phyloP scores from a whole-genome alignment of 805 yeast species.

The Barnettozyma botsteinii region DNA sequence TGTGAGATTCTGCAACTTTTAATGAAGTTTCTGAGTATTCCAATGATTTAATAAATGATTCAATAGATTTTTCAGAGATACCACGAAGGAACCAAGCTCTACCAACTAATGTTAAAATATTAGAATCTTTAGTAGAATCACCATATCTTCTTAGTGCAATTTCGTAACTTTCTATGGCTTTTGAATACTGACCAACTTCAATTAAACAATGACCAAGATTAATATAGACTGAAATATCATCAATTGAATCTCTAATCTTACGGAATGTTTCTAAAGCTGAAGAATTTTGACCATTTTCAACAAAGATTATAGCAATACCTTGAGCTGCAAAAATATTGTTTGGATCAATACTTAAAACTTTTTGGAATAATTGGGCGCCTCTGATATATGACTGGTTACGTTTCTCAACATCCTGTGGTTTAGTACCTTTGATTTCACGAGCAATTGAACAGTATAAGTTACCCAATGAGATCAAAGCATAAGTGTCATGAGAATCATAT shows the following conservation, averaged over 20 bases:
- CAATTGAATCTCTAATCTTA: constrained; percentile 83
- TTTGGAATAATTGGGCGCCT: constrained; percentile 89
- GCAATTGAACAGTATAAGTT: constrained; percentile 82
- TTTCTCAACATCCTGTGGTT: constrained; percentile 47
- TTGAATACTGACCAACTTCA: constrained; percentile 75
- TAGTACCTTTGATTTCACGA: constrained; percentile 53
- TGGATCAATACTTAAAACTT: constrained; percentile 79
- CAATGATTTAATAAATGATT: constrained; percentile 55
- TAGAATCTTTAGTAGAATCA: constrained; percentile 57
- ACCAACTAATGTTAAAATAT: constrained; percentile 67
- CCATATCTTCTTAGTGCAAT: constrained; percentile 63
- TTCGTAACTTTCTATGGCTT: constrained; percentile 86
- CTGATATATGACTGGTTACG: constrained; percentile 71
- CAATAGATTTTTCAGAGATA: constrained; percentile 54
- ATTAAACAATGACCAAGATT: constrained; percentile 84
- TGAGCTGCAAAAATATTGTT: constrained; percentile 94
- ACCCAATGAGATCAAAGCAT: constrained; percentile 85
- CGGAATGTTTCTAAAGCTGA: constrained; percentile 82
- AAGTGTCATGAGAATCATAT: constrained; percentile 80
- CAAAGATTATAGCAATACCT: constrained; percentile 90
- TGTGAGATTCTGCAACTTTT: constrained; percentile 27
- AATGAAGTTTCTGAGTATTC: constrained; percentile 57
- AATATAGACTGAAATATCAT: constrained; percentile 75
- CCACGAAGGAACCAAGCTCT: constrained; percentile 87
- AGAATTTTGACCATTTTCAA: constrained; percentile 70